Percentiles rank a stretch among this genome's conserved stretches.
Evolutionary conservation across 1,139 yeast species (phyloP).

Genomic region (Geotrichum fermentans): DNA sequence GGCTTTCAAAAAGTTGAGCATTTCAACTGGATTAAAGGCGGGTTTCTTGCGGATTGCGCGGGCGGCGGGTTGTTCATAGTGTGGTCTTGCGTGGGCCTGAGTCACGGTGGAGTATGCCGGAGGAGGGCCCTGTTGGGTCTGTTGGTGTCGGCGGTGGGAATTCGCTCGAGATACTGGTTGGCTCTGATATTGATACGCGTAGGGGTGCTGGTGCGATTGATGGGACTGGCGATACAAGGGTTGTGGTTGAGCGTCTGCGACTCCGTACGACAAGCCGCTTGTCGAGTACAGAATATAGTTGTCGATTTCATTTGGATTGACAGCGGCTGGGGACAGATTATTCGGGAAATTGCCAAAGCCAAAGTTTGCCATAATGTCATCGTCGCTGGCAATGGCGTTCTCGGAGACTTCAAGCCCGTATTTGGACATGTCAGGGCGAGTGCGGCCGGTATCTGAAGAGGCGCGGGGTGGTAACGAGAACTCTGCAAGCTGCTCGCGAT

Average conservation of each 20-base stretch:
- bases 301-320: neutral
- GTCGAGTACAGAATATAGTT: neutral
- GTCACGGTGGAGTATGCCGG: neutral
- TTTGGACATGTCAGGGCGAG: neutral
- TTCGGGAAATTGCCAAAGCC: neutral
- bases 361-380: neutral
- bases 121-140: neutral
- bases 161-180: too few species aligned
- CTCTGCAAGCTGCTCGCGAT: neutral
- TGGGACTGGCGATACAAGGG: neutral
- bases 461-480: neutral
- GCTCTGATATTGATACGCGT: too few species aligned
- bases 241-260: neutral
- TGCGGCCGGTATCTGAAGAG: neutral
- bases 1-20: conserved; percentile 2
- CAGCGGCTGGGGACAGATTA: neutral
- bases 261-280: neutral
- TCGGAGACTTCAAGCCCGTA: neutral
- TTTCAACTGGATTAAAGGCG: neutral
- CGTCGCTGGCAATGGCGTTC: neutral
- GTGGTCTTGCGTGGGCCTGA: too few species aligned
- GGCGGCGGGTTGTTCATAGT: neutral
- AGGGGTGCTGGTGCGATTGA: neutral
- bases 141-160: too few species aligned
- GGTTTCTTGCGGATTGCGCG: neutral